These are phyloP conservation scores for Aspergillus bertholletiae DNA, from an alignment of 495 filamentous ascomycete species.

Conservation along the genomic window DNA sequence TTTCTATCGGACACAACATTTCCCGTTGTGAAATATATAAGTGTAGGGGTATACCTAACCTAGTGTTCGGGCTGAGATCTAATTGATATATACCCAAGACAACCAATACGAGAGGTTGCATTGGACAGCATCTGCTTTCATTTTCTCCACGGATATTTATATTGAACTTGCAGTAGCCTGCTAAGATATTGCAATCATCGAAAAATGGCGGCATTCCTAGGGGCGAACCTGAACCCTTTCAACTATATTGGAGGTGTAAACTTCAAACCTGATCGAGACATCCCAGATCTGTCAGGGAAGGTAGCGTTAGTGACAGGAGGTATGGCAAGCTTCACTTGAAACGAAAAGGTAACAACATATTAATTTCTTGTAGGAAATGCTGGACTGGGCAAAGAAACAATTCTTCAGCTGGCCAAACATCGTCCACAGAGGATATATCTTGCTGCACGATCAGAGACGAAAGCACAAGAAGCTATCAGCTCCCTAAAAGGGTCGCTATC, in stretches of 20 bases:
- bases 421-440: conserved; percentile 55
- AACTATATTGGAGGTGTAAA: conserved; percentile 26
- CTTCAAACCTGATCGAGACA: conserved; percentile 45
- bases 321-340: conserved; percentile 24
- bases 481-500: conserved; percentile 17
- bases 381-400: conserved; percentile 56
- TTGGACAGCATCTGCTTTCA: too few species aligned
- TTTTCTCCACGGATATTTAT: too few species aligned
- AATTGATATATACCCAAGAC: too few species aligned
- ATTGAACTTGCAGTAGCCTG: too few species aligned
- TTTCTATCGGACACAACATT: too few species aligned
- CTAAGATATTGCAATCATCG: too few species aligned
- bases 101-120: too few species aligned
- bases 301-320: conserved; percentile 56
- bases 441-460: conserved; percentile 29
- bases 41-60: too few species aligned
- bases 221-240: conserved; percentile 18
- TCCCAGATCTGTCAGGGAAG: conserved; percentile 48
- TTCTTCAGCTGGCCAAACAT: conserved; percentile 52
- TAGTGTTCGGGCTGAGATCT: too few species aligned
- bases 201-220: conserved; percentile 22
- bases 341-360: background rate
- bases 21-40: too few species aligned
- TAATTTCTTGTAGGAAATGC: conserved; percentile 38
- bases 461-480: conserved; percentile 25